Evolutionary conservation across 164 flowering plant genomes (phyloP).

Genomic region (Chloranthus sessilifolius): DNA sequence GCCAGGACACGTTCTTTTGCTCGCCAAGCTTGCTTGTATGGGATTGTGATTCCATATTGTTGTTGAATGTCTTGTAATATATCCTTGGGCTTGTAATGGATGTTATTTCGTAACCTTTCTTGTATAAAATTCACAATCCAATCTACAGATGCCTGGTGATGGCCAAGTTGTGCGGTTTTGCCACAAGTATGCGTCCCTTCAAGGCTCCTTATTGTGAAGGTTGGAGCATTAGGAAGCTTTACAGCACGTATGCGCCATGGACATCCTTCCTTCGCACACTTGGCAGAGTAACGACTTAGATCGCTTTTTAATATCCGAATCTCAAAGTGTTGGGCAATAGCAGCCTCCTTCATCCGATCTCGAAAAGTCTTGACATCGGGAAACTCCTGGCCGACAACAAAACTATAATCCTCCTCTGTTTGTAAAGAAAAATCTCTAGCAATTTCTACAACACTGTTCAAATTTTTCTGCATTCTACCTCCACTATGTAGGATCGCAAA

Average conservation of each 20-base stretch:
- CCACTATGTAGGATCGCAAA: not conserved
- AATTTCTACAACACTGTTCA: not conserved
- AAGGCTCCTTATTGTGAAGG: conserved; percentile 69
- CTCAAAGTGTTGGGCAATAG: conserved; percentile 86
- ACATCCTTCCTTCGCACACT: conserved; percentile 81
- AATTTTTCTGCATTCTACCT: not conserved
- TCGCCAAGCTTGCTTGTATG: conserved; percentile 95
- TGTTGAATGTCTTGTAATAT: conserved; percentile 68
- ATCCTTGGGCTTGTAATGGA: conserved; percentile 85
- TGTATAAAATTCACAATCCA: conserved; percentile 79
- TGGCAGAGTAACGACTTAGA: conserved; percentile 70
- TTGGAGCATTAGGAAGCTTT: conserved; percentile 69
- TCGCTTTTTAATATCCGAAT: conserved; percentile 74
- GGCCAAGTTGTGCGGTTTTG: conserved; percentile 58
- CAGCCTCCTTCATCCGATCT: conserved; percentile 73
- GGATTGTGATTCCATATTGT: conserved; percentile 74
- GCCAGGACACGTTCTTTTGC: conserved; percentile 78
- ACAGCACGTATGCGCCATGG: conserved; percentile 92
- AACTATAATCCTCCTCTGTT: conserved; percentile 42
- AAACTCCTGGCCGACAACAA: conserved; percentile 75
- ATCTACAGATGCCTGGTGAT: conserved; percentile 88
- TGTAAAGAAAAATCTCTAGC: not conserved
- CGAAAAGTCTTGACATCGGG: conserved; percentile 79
- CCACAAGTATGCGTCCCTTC: conserved; percentile 84
- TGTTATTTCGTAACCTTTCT: conserved; percentile 56